These are phyloP conservation scores for Thelonectria rubi DNA, from an alignment of 2,329 filamentous ascomycete species.

Conservation along the genomic window DNA sequence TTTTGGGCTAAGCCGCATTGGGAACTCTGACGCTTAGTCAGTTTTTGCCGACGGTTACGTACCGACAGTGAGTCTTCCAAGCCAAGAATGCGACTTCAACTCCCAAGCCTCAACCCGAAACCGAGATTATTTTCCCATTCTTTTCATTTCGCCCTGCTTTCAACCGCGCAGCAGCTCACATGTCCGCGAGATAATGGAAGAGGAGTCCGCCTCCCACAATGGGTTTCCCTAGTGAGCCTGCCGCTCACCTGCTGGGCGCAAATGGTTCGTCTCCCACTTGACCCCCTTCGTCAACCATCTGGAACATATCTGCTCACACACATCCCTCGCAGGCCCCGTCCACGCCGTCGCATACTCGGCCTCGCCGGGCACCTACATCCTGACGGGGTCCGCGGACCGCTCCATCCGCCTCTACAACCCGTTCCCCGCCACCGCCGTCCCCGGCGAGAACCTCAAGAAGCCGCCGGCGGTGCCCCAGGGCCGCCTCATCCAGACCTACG, in stretches of 20 bases:
- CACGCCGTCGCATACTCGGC: conserved; percentile 79
- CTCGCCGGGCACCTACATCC: conserved; percentile 77
- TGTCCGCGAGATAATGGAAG: conserved; percentile 34
- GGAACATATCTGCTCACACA: conserved; percentile 24
- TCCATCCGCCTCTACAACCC: conserved; percentile 88
- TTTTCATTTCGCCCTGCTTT: neutral
- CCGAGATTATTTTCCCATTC: neutral
- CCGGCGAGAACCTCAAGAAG: conserved; percentile 39
- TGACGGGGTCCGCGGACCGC: conserved; percentile 88
- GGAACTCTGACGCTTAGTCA: too few species aligned
- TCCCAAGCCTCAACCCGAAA: neutral
- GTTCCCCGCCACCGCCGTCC: conserved; percentile 56
- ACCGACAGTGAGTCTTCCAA: too few species aligned
- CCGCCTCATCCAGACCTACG: conserved; percentile 84
- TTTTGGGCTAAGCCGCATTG: too few species aligned
- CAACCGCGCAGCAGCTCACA: neutral
- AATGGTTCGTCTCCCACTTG: conserved; percentile 57
- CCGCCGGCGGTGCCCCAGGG: conserved; percentile 53
- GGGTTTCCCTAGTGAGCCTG: conserved; percentile 59
- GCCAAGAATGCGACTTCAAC: too few species aligned
- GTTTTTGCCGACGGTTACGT: too few species aligned
- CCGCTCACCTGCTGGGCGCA: conserved; percentile 66
- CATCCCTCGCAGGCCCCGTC: conserved; percentile 65
- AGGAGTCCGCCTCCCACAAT: conserved; percentile 42
- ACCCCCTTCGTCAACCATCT: neutral